These are phyloP conservation scores for Nidularia sp. DNA, from an alignment of 768 basidiomycete genomes.

Conservation along the genomic window DNA sequence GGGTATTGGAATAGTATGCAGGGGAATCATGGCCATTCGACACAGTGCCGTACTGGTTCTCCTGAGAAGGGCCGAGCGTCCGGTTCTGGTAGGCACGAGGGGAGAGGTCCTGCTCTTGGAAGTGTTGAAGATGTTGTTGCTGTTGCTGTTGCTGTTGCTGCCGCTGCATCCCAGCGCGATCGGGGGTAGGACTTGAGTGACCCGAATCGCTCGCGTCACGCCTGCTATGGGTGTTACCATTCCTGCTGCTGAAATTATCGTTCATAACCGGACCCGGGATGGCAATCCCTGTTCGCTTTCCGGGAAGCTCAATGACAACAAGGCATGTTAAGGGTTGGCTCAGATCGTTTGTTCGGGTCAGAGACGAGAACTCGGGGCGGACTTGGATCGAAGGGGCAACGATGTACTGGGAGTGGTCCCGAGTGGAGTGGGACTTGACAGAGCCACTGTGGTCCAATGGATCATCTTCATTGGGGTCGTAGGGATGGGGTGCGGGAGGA, in stretches of 20 bases:
- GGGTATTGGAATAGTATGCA: constrained; percentile 18
- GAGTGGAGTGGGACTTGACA: constrained; percentile 38
- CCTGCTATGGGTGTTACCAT: constrained; percentile 14
- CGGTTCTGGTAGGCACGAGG: constrained; percentile 22
- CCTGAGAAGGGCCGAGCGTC: constrained; percentile 19
- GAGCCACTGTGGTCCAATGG: constrained; percentile 61
- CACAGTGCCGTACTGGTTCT: constrained; percentile 23
- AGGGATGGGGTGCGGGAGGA: constrained; percentile 31
- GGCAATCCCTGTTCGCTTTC: constrained; percentile 50
- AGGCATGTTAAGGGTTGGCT: constrained; percentile 92
- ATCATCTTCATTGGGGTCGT: constrained; percentile 83
- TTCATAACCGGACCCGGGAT: constrained; percentile 52
- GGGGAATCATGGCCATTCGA: constrained; percentile 25
- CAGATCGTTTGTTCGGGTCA: constrained; percentile 63
- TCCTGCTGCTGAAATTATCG: constrained; percentile 39
- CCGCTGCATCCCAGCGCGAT: constrained; percentile 22
- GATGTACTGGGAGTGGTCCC: constrained; percentile 61
- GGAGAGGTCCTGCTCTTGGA: constrained; percentile 10
- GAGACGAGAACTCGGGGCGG: constrained; percentile 83
- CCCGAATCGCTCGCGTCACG: constrained; percentile 26
- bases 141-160: constrained; percentile 8
- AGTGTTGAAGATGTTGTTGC: constrained; percentile 12
- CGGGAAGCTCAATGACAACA: constrained; percentile 88
- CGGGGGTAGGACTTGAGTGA: constrained; percentile 38
- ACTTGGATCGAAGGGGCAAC: constrained; percentile 93